Percentiles rank a stretch among this genome's conserved stretches.
Evolutionary conservation across 2,329 filamentous ascomycete genomes (phyloP).

Genomic region (Gyromitra esculenta): DNA sequence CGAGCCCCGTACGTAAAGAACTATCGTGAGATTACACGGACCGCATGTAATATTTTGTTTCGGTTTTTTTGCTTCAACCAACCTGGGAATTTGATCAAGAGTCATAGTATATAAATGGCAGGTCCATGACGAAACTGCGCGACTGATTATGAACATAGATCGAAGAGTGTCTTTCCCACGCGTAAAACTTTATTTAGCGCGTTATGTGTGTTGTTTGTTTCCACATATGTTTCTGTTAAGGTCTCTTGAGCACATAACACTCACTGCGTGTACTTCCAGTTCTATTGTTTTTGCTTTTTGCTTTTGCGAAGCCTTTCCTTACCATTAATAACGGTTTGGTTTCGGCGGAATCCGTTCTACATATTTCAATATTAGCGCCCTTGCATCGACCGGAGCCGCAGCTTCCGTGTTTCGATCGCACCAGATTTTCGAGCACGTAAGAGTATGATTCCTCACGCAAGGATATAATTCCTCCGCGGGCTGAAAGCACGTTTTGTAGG

Average conservation of each 20-base stretch:
- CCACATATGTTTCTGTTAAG: background rate
- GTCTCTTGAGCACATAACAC: background rate
- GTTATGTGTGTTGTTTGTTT: background rate
- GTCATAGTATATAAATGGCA: background rate
- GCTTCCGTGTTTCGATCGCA: background rate
- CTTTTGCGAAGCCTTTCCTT: background rate
- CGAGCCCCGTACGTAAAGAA: slow-evolving; percentile 31
- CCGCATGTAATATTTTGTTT: slow-evolving; percentile 1
- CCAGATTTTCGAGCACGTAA: background rate
- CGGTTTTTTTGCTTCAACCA: background rate
- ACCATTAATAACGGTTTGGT: background rate
- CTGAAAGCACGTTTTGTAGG: too few species aligned
- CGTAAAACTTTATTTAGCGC: background rate
- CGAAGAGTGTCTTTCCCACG: background rate
- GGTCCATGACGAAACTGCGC: background rate
- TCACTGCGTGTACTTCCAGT: background rate
- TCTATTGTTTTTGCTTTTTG: background rate
- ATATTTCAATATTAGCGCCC: background rate
- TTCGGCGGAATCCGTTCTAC: background rate
- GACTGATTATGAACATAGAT: background rate
- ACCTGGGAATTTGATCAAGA: background rate
- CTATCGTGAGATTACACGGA: slow-evolving; percentile 35
- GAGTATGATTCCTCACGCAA: background rate
- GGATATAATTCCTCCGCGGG: too few species aligned
- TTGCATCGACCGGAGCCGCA: background rate